Evolutionary conservation across 805 yeast genomes (phyloP).

Genomic region (Saccharomycopsis fermentans): DNA sequence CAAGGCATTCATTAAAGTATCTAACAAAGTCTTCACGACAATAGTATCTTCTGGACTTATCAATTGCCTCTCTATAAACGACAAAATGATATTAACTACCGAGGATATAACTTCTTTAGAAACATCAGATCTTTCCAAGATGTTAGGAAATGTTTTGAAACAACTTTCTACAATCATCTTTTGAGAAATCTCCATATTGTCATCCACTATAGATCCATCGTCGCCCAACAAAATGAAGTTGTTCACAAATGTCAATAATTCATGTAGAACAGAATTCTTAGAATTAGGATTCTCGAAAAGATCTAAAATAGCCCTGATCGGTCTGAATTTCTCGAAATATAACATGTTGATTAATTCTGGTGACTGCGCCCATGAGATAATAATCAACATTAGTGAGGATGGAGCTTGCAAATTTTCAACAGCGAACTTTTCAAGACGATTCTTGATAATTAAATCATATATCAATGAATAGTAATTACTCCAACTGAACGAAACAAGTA

Average conservation of each 20-base stretch:
- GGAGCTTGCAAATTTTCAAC: slow-evolving; percentile 75
- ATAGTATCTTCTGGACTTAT: slow-evolving; percentile 45
- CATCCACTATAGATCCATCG: background rate
- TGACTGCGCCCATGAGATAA: slow-evolving; percentile 47
- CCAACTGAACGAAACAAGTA: slow-evolving; percentile 41
- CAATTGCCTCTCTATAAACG: slow-evolving; percentile 47
- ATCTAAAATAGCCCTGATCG: slow-evolving; percentile 45
- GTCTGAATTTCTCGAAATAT: slow-evolving; percentile 42
- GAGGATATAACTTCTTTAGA: slow-evolving; percentile 40
- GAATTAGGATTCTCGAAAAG: slow-evolving; percentile 45
- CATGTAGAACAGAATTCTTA: slow-evolving; percentile 45
- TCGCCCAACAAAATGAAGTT: slow-evolving; percentile 20
- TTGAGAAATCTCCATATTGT: background rate
- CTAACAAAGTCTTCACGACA: slow-evolving; percentile 37
- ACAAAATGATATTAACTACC: slow-evolving; percentile 42
- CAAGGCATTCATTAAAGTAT: slow-evolving; percentile 35
- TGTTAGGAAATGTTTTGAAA: slow-evolving; percentile 39
- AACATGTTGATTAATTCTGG: slow-evolving; percentile 41
- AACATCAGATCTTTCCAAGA: slow-evolving; percentile 18
- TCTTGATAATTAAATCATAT: slow-evolving; percentile 43
- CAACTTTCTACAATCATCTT: slow-evolving; percentile 24
- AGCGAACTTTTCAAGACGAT: slow-evolving; percentile 60
- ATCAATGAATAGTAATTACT: slow-evolving; percentile 37
- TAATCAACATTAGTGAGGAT: slow-evolving; percentile 61
- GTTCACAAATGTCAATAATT: slow-evolving; percentile 45